phyloP scores from a whole-genome alignment of 1,284 basidiomycete species.

The Cerioporus squamosus region DNA sequence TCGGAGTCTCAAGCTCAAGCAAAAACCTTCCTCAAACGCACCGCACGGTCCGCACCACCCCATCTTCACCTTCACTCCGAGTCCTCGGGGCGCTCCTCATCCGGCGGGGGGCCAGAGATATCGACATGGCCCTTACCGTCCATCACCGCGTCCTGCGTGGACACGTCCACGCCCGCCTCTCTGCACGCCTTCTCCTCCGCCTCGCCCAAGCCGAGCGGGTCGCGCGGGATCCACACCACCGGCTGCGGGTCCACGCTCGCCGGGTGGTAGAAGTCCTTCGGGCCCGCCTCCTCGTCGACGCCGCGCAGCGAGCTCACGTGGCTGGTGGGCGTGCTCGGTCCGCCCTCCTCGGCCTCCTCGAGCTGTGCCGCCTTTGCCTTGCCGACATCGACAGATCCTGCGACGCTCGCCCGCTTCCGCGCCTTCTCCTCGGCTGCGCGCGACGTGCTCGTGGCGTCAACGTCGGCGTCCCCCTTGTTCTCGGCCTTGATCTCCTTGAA shows the following conservation, averaged over 20 bases:
- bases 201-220: constrained; percentile 66
- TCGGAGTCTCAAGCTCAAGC: too few relatives aligned
- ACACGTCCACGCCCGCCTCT: constrained; percentile 62
- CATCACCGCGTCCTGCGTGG: constrained; percentile 62
- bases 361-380: not conserved
- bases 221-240: constrained; percentile 81
- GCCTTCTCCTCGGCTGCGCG: constrained; percentile 6
- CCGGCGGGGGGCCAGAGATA: constrained; percentile 47
- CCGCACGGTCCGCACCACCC: too few relatives aligned
- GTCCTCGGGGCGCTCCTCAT: constrained; percentile 17
- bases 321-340: constrained; percentile 4
- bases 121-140: constrained; percentile 73
- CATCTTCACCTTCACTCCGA: not conserved
- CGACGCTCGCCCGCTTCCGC: constrained; percentile 11
- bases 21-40: too few relatives aligned
- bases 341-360: not conserved
- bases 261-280: constrained; percentile 77
- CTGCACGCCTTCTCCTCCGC: constrained; percentile 66
- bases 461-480: not conserved
- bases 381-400: constrained; percentile 11
- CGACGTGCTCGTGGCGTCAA: not conserved
- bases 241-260: constrained; percentile 76
- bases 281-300: constrained; percentile 35
- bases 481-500: constrained; percentile 11
- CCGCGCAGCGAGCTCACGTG: constrained; percentile 10